Base-by-base conservation (phyloP, 2,329 filamentous ascomycete species). In the Exutisphaerella laricina region DNA sequence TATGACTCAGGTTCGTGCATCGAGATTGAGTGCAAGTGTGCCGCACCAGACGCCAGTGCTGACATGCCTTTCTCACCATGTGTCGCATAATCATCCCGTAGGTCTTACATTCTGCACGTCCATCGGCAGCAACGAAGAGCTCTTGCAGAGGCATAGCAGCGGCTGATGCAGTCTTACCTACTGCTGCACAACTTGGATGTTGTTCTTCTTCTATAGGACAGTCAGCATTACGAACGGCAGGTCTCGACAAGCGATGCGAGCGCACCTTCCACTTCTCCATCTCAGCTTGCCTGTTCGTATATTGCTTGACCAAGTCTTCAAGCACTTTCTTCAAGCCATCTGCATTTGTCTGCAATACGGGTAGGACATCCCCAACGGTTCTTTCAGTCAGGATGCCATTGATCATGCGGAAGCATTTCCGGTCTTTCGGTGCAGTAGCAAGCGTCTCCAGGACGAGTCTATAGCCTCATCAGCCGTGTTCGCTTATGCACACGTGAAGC, bases 361-460 rank as follows among this genome's bases (percentile, higher is more conserved):
- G 92, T 42, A 94, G 75, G 9, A 98, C 87, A 66, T 97, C 92
- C 66, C 88, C 77, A 55, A 98, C 87, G 12, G 90, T 97, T 56
- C 89, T 79, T 72, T 98, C 92, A 41, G 95, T 87, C 45, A 98
- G 72, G 17, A 97, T 89, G 33, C 92, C 92, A 66, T 98, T 97
- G 66, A 98, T 94, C 79, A 98, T 88, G 57, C 92, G 89, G 70
- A 97, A 98, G 70, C 90, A 97, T 72, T 96, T 98, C 59, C 92
- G 85, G 54, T 94, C 85, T 51, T 75, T 77, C 1, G 86, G 75
- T 17, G 97, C 77, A 33, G 89, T 89, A 46, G 84, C 78, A 51
- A 98, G 71, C 3, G 90, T 97, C 63, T 97, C 90, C 39, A 97
- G 78, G 23, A 98, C 92, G 54, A 97, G 85, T 68, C 92, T 97